Evolutionary conservation across 78 protist genomes (phyloP).

Genomic region (Planoprotostelium fungivorum): DNA sequence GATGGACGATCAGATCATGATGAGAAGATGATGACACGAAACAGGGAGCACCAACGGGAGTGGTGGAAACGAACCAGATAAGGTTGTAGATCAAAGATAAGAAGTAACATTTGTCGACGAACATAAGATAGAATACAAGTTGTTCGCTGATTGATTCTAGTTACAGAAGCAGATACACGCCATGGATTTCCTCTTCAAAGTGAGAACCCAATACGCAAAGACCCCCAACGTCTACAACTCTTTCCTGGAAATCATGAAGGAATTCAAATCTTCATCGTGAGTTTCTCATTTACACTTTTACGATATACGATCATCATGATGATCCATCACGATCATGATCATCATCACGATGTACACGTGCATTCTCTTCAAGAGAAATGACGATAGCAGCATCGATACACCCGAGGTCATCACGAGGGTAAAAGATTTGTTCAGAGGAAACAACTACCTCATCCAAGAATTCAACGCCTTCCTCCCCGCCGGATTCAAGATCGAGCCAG

Average conservation of each 20-base stretch:
- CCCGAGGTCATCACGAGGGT: neutral
- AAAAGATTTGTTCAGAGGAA: neutral
- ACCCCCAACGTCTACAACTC: neutral
- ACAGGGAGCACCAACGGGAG: too few species aligned
- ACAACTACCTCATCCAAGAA: neutral
- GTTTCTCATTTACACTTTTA: neutral
- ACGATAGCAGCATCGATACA: neutral
- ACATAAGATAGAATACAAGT: too few species aligned
- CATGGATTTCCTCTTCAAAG: neutral
- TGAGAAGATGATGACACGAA: too few species aligned
- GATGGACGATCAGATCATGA: too few species aligned
- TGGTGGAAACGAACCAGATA: too few species aligned
- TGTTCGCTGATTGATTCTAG: too few species aligned
- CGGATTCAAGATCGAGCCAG: neutral
- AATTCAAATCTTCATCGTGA: neutral
- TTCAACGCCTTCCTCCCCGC: neutral
- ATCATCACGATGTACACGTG: too few species aligned
- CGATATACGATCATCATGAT: too few species aligned
- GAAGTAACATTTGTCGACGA: too few species aligned
- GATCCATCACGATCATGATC: too few species aligned
- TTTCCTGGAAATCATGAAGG: neutral
- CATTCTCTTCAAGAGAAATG: too few species aligned
- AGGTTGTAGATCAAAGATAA: too few species aligned
- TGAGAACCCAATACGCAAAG: neutral
- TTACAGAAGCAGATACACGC: neutral